phyloP scores from a whole-genome alignment of 164 flowering plant species.

The Tetracentron sinense region DNA sequence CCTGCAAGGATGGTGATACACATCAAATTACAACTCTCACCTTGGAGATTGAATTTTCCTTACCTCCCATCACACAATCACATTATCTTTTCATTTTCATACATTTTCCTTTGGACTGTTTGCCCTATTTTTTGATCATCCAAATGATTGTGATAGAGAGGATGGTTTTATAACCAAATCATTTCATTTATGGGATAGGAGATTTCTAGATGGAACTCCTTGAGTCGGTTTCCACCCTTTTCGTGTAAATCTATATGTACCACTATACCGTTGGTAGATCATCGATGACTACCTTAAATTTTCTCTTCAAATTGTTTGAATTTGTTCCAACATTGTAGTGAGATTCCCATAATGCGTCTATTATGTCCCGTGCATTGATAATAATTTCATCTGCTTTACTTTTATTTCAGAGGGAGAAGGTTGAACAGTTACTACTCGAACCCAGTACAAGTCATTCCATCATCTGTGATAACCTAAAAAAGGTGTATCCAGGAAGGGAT shows the following conservation, averaged over 20 bases:
- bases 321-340: background rate
- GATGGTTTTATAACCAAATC: background rate
- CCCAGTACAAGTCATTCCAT: slow-evolving; percentile 55
- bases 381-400: background rate
- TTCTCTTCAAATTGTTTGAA: background rate
- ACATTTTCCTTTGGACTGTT: no score
- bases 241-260: background rate
- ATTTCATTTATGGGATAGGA: background rate
- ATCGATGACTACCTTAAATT: background rate
- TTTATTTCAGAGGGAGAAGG: slow-evolving; percentile 66
- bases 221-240: background rate
- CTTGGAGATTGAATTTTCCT: no score
- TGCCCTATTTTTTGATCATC: no score
- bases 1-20: no score
- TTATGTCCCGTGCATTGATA: background rate
- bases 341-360: background rate
- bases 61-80: no score
- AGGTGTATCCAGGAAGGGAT: slow-evolving; percentile 84
- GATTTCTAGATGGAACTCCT: background rate
- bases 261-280: background rate
- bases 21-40: no score
- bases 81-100: no score
- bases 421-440: slow-evolving; percentile 64
- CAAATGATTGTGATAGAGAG: background rate
- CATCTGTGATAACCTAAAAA: slow-evolving; percentile 66